Evolutionary conservation across 2,329 filamentous ascomycete genomes (phyloP), one percentile per base, ranked within the genome.

Genomic region (Coniochaeta sp.): DNA sequence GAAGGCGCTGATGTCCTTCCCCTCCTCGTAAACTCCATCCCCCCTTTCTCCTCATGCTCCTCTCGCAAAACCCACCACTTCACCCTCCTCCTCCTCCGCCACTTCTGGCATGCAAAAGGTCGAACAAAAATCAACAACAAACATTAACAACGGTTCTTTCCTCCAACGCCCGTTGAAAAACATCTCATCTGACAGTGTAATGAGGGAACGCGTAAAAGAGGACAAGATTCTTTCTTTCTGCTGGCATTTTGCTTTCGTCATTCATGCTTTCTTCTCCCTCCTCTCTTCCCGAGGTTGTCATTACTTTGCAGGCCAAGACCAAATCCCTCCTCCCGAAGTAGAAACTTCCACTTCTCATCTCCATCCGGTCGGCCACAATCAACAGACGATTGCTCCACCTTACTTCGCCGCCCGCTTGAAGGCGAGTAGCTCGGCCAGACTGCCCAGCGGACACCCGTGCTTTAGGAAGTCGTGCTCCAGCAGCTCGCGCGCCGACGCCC

Each of bases 391-490:
- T 30, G 27, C 8, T 6, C 20, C 38, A 31, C 28, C 32, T 66
- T 79, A 85, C 71, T 85, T 85, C 52, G 75, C 74, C 58, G 85
- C 79, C 67, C 87, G 86, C 76, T 91, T 90, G 74, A 94, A 99
- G 51, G 88, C 85, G 55, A 99, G 78, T 56, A 99, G 74, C 63
- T 96, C 91, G 16, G 91, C 85, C 59, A 99, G 76, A 68, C 88
- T 95, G 46, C 79, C 79, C 52, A 94, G 76, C 51, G 85, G 85
- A 74, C 92, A 97, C 18, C 94, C 92, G 62, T 89, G 88, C 75
- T 91, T 91, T 65, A 99, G 72, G 76, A 99, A 99, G 62, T 97
- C 94, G 66, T 97, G 91, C 55, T 85, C 82, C 55, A 97, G 75
- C 48, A 99, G 77, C 71, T 99, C 94, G 55, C 89, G 82, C 0